Conservation (phyloP, 1,139 yeast species). For the Yamadazyma friedrichii region DNA sequence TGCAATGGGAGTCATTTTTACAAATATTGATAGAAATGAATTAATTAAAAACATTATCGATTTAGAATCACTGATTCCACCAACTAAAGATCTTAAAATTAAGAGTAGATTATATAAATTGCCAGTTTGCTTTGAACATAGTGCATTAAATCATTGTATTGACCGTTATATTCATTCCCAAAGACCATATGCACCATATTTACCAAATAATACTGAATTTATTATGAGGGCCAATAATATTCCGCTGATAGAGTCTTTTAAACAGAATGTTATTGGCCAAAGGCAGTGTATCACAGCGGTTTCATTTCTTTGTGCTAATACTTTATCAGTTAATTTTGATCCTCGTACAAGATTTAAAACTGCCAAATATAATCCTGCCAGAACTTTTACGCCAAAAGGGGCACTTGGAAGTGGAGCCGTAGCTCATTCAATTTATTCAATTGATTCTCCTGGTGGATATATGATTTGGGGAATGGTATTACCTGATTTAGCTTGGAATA, state of each 20-base stretch:
- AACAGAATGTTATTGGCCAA: constrained; percentile 25
- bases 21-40: constrained; percentile 17
- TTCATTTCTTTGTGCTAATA: constrained; percentile 37
- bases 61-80: constrained; percentile 26
- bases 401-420: constrained; percentile 34
- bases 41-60: constrained; percentile 19
- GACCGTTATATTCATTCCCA: constrained; percentile 34
- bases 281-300: constrained; percentile 34
- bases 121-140: constrained; percentile 32
- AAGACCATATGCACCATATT: constrained; percentile 36
- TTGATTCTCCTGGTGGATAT: constrained; percentile 41
- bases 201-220: constrained; percentile 32
- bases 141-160: constrained; percentile 28
- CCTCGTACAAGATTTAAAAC: constrained; percentile 32
- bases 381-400: constrained; percentile 38
- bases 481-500: constrained; percentile 37
- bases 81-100: constrained; percentile 26
- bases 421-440: constrained; percentile 34
- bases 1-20: constrained; percentile 25
- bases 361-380: constrained; percentile 36
- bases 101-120: constrained; percentile 28
- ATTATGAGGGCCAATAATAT: constrained; percentile 31
- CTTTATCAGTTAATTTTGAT: constrained; percentile 30
- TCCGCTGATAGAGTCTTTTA: constrained; percentile 25
- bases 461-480: constrained; percentile 39